Conservation (phyloP, 257 asterid genomes). For the Ballota nigra region DNA sequence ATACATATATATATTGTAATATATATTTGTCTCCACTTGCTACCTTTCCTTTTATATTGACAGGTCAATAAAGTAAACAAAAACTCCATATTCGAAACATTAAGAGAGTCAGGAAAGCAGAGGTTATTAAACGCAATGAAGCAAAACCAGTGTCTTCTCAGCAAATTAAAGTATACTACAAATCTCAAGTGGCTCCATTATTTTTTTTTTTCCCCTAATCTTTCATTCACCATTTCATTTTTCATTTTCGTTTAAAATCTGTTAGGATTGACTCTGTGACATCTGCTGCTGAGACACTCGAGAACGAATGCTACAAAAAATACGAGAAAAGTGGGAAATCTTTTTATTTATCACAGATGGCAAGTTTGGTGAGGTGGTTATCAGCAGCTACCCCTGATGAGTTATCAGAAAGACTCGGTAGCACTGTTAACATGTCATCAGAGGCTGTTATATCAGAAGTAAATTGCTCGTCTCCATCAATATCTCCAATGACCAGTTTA, state of each 20-base stretch:
- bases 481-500: slow-evolving; percentile 26
- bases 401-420: slow-evolving; percentile 44
- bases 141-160: slow-evolving; percentile 53
- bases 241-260: not conserved
- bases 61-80: slow-evolving; percentile 62
- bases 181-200: not conserved
- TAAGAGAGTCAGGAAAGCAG: slow-evolving; percentile 74
- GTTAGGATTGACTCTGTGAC: slow-evolving; percentile 51
- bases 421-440: slow-evolving; percentile 8
- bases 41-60: not conserved
- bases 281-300: slow-evolving; percentile 61
- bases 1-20: not conserved
- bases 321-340: slow-evolving; percentile 74
- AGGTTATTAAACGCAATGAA: slow-evolving; percentile 57
- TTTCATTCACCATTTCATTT: not conserved
- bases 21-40: slow-evolving; percentile 6
- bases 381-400: slow-evolving; percentile 60
- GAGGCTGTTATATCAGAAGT: slow-evolving; percentile 29
- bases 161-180: slow-evolving; percentile 41
- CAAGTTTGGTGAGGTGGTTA: slow-evolving; percentile 77
- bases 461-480: slow-evolving; percentile 34
- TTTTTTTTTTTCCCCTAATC: not conserved
- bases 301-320: slow-evolving; percentile 67
- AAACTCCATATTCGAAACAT: slow-evolving; percentile 58
- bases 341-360: slow-evolving; percentile 78